Evolutionary conservation across 2,329 filamentous ascomycete genomes (phyloP).

Genomic region (Colletotrichum lini): DNA sequence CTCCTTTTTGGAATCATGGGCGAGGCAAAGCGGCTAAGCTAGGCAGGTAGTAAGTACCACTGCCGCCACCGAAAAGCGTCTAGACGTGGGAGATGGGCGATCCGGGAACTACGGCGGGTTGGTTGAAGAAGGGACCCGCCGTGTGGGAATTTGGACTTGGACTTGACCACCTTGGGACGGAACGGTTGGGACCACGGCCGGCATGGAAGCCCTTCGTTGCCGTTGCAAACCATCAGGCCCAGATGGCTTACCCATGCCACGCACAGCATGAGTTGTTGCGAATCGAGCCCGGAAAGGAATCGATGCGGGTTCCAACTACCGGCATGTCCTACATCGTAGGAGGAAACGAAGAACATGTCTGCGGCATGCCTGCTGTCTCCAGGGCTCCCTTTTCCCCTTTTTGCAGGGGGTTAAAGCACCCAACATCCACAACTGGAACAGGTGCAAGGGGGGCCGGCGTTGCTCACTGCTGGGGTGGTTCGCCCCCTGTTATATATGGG

Average conservation of each 20-base stretch:
- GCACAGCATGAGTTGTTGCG: constrained; percentile 1
- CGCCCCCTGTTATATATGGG: background rate
- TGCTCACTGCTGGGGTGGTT: constrained; percentile 4
- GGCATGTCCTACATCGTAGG: constrained; percentile 37
- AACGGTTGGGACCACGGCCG: constrained; percentile 5
- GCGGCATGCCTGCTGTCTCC: constrained; percentile 3
- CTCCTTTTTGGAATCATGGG: background rate
- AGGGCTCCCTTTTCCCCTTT: background rate
- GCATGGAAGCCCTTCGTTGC: constrained; percentile 1
- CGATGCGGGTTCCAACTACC: constrained; percentile 13
- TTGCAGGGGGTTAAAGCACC: constrained; percentile 28
- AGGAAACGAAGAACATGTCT: constrained; percentile 18
- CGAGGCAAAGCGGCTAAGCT: background rate
- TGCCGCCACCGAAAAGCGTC: background rate
- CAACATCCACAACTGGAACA: constrained; percentile 3
- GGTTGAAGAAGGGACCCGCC: background rate
- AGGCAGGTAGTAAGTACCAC: background rate
- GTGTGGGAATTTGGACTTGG: background rate
- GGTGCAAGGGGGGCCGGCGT: constrained; percentile 1
- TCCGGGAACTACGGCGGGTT: constrained; percentile 28
- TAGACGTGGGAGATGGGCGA: constrained; percentile 19
- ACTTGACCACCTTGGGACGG: background rate
- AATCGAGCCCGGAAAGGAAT: constrained; percentile 9
- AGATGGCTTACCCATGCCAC: background rate
- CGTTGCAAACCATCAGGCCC: constrained; percentile 24